These are phyloP conservation scores for Sporothrix globosa DNA, from an alignment of 2,329 filamentous ascomycete species.

Conservation along the genomic window DNA sequence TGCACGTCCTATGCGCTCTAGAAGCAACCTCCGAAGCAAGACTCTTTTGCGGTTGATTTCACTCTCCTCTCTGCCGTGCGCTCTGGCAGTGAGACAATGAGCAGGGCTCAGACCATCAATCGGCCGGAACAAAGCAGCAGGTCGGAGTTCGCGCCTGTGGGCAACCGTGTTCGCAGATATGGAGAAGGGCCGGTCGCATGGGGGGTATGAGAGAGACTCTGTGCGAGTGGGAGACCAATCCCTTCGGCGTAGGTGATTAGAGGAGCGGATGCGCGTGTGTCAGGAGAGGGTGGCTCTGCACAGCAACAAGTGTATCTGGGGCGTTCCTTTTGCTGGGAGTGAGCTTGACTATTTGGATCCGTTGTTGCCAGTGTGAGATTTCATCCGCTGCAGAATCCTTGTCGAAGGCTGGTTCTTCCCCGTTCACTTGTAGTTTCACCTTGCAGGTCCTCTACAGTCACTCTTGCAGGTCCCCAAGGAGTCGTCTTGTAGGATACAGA, in stretches of 20 bases:
- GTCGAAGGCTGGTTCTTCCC: neutral
- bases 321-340: neutral
- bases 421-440: conserved; percentile 4
- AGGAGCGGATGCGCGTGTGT: neutral
- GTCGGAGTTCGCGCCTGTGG: conserved; percentile 22
- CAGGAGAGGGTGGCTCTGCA: conserved; percentile 12
- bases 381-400: neutral
- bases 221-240: neutral
- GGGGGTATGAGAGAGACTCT: neutral
- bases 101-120: conserved; percentile 25
- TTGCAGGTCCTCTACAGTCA: conserved; percentile 15
- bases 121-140: conserved; percentile 26
- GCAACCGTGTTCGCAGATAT: conserved; percentile 23
- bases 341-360: conserved; percentile 5
- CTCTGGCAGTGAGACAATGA: conserved; percentile 23
- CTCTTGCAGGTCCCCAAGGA: conserved; percentile 13
- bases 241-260: neutral
- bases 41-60: conserved; percentile 23
- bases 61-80: conserved; percentile 15
- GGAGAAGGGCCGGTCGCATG: conserved; percentile 7
- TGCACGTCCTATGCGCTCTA: conserved; percentile 18
- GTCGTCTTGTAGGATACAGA: neutral
- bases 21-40: conserved; percentile 14
- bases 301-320: conserved; percentile 13
- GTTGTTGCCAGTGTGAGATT: conserved; percentile 1